These are phyloP conservation scores for Claviceps sp. DNA, from an alignment of 2,329 filamentous ascomycete genomes.

Conservation along the genomic window DNA sequence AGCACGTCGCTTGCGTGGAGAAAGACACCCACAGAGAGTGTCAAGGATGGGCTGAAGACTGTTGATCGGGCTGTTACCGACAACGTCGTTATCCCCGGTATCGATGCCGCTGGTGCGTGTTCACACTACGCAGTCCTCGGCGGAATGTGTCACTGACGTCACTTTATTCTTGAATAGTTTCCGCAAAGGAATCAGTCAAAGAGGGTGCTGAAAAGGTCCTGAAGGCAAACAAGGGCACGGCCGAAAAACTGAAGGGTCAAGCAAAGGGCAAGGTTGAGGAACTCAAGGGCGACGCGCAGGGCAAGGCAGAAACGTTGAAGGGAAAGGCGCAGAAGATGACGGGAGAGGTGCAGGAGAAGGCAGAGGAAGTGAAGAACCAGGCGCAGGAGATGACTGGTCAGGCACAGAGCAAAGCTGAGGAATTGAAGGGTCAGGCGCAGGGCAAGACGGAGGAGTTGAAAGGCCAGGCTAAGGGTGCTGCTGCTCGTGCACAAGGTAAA, in stretches of 20 bases:
- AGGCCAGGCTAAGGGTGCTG: constrained; percentile 20
- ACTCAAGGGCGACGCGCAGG: constrained; percentile 19
- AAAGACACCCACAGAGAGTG: constrained; percentile 38
- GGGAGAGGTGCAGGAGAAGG: constrained; percentile 26
- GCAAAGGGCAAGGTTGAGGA: constrained; percentile 26
- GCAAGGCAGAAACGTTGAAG: constrained; percentile 18
- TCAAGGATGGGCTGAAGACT: constrained; percentile 46
- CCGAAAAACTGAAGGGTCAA: constrained; percentile 23
- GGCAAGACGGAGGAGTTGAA: constrained; percentile 13
- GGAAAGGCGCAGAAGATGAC: constrained; percentile 23
- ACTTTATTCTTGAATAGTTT: constrained; percentile 16
- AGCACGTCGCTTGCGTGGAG: constrained; percentile 29
- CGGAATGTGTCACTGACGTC: neutral
- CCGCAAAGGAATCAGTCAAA: constrained; percentile 34
- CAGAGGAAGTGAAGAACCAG: constrained; percentile 22
- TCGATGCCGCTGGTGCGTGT: constrained; percentile 42
- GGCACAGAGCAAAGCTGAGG: constrained; percentile 25
- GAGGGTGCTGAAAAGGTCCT: constrained; percentile 18
- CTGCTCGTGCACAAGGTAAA: constrained; percentile 21
- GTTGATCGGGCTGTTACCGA: constrained; percentile 47
- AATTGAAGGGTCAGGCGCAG: constrained; percentile 25
- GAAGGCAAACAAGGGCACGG: constrained; percentile 22
- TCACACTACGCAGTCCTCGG: neutral
- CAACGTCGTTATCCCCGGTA: constrained; percentile 48
- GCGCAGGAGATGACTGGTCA: constrained; percentile 18